A percentile compares a stretch with the other conserved stretches of the same genome.
phyloP scores from a whole-genome alignment of 2,329 filamentous ascomycete genomes.

The Sclerotinia nivalis region DNA sequence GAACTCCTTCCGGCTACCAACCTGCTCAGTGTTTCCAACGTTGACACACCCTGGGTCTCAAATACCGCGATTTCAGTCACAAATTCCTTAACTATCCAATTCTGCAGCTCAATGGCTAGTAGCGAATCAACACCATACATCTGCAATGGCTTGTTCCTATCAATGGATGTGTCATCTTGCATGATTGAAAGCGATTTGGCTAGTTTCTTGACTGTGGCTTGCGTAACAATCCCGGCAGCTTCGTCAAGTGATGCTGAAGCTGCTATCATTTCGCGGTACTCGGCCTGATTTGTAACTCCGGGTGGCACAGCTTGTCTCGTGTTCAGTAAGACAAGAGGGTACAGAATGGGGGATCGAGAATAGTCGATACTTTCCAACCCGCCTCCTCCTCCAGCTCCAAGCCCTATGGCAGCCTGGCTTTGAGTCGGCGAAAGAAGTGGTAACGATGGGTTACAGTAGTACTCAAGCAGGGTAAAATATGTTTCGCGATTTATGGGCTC shows the following conservation, averaged over 20 bases:
- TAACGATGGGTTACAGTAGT: slow-evolving; percentile 3
- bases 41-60: neutral
- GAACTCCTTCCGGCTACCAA: neutral
- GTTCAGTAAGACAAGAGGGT: neutral
- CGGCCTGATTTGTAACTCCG: neutral
- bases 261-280: neutral
- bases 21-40: neutral
- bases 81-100: slow-evolving; percentile 43
- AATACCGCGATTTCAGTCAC: neutral
- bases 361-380: neutral
- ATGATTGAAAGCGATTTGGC: slow-evolving; percentile 47
- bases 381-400: neutral
- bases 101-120: slow-evolving; percentile 34
- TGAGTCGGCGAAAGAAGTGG: neutral
- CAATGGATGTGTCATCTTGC: slow-evolving; percentile 45
- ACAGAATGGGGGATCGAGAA: neutral
- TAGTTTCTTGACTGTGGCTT: slow-evolving; percentile 44
- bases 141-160: slow-evolving; percentile 42
- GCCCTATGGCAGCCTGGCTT: neutral
- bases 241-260: neutral
- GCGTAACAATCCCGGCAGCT: slow-evolving; percentile 5
- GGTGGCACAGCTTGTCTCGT: neutral
- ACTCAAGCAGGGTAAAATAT: neutral
- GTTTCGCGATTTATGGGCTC: neutral
- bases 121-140: slow-evolving; percentile 44